Conservation (phyloP, 164 flowering plant species). For the Amborella trichopoda region DNA sequence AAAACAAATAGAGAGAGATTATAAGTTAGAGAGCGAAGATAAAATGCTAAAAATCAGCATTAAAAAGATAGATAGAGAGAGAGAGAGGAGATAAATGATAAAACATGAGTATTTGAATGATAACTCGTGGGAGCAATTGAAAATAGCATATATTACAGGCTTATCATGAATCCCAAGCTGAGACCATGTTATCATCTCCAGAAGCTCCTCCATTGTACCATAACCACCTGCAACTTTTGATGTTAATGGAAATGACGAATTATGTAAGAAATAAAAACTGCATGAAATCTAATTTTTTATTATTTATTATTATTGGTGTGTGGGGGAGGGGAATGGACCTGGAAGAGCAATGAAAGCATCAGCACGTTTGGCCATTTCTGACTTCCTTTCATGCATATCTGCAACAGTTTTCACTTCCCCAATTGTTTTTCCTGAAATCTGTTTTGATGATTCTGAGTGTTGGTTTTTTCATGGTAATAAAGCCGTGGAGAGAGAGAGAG, state of each 20-base stretch:
- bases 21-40: background rate
- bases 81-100: background rate
- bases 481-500: too few relatives aligned
- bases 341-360: conserved; percentile 16
- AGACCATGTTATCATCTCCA: conserved; percentile 37
- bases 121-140: too few relatives aligned
- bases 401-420: conserved; percentile 10
- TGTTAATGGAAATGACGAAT: conserved; percentile 3
- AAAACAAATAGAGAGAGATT: background rate
- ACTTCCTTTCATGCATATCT: conserved; percentile 11
- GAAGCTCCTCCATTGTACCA: conserved; percentile 38
- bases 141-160: too few relatives aligned
- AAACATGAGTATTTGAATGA: too few relatives aligned
- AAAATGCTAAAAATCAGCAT: background rate
- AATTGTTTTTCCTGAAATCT: conserved; percentile 9
- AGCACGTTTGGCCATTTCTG: conserved; percentile 11
- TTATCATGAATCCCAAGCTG: conserved; percentile 35
- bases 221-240: conserved; percentile 19
- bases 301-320: too few relatives aligned
- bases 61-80: too few relatives aligned
- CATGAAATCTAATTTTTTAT: too few relatives aligned
- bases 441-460: too few relatives aligned
- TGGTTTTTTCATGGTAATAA: too few relatives aligned
- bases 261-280: too few relatives aligned
- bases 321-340: too few relatives aligned